Evolutionary conservation across 2,329 filamentous ascomycete genomes (phyloP).

Genomic region (Emergomyces africanus): DNA sequence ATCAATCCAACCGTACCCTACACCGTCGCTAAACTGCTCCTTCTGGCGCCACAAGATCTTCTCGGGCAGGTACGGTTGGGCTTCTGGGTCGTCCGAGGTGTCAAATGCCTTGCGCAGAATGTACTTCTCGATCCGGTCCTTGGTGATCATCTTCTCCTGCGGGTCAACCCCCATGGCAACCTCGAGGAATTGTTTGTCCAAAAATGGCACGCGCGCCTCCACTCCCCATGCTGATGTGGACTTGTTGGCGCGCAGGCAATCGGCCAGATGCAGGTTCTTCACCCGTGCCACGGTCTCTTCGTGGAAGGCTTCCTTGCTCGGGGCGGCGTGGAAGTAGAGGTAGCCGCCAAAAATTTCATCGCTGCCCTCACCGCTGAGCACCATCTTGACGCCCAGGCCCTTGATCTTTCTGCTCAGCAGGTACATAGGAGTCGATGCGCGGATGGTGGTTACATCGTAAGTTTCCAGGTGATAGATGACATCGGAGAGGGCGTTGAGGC

Average conservation of each 20-base stretch:
- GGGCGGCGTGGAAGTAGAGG: slow-evolving; percentile 94
- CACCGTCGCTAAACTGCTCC: slow-evolving; percentile 98
- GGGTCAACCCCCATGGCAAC: slow-evolving; percentile 89
- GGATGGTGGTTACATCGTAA: slow-evolving; percentile 96
- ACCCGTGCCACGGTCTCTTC: slow-evolving; percentile 86
- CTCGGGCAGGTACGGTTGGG: slow-evolving; percentile 79
- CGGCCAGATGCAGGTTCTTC: slow-evolving; percentile 92
- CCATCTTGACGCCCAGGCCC: slow-evolving; percentile 99
- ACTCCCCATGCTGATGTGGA: slow-evolving; percentile 97
- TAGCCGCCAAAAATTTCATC: slow-evolving; percentile 99
- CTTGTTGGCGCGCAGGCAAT: slow-evolving; percentile 97
- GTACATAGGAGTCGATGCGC: slow-evolving; percentile 98
- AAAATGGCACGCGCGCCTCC: slow-evolving; percentile 92
- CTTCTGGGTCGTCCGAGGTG: slow-evolving; percentile 70
- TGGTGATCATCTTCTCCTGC: slow-evolving; percentile 87
- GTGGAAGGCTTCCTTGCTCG: slow-evolving; percentile 85
- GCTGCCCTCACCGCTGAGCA: slow-evolving; percentile 88
- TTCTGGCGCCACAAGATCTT: slow-evolving; percentile 97
- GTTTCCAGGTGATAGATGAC: slow-evolving; percentile 98
- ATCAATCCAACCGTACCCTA: slow-evolving; percentile 99
- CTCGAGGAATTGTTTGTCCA: slow-evolving; percentile 96
- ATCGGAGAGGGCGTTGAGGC: slow-evolving; percentile 89
- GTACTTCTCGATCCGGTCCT: slow-evolving; percentile 89
- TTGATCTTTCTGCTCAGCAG: slow-evolving; percentile 97
- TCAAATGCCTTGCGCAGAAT: slow-evolving; percentile 97